Evolutionary conservation across 495 filamentous ascomycete genomes (phyloP), one percentile per base, ranked within the genome.

Genomic region (Lentithecium fluviatile): DNA sequence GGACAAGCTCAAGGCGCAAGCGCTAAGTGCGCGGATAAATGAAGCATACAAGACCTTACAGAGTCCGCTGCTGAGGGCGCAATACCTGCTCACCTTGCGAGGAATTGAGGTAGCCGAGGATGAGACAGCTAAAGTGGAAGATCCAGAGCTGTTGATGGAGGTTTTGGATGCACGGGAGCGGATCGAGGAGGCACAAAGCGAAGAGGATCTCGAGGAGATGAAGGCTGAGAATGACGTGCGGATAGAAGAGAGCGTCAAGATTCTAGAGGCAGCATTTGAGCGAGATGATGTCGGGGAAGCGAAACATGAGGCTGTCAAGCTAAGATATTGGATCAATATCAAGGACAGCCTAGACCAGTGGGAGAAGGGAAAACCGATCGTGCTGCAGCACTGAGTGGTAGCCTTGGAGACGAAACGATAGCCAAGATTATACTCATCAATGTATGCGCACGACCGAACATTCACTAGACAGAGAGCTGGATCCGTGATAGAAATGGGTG

Each of bases 281-380:
- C 51, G 42, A 6, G 88, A 85, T 38, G 85, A 95, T 76, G 66
- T 88, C 47, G 79, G 83, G 65, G 71, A 29, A 17, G 94, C 90
- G 32, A 83, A 79, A 76, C 69, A 54, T 57, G 90, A 93, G 80
- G 83, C 83, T 43, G 84, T 95, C 6, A 76, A 80, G 73, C 75
- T 97, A 80, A 78, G 90, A 74, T 98, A 96, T 78, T 97, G 94
- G 94, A 78, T 85, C 68, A 94, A 91, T 80, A 83, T 98, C 49
- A 80, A 82, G 48, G 87, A 95, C 76, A 88, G 85, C 23, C 71
- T 97, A 68, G 76, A 85, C 71, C 81, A 82, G 66, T 96, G 93
- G 94, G 92, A 90, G 80, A 84, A 79, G 73, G 91, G 89, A 19
- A 87, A 84, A 71, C 62, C 61, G 25, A 40, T 69, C 45, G 58